Conservation (phyloP, 805 yeast genomes). For the Barnettozyma californica region DNA sequence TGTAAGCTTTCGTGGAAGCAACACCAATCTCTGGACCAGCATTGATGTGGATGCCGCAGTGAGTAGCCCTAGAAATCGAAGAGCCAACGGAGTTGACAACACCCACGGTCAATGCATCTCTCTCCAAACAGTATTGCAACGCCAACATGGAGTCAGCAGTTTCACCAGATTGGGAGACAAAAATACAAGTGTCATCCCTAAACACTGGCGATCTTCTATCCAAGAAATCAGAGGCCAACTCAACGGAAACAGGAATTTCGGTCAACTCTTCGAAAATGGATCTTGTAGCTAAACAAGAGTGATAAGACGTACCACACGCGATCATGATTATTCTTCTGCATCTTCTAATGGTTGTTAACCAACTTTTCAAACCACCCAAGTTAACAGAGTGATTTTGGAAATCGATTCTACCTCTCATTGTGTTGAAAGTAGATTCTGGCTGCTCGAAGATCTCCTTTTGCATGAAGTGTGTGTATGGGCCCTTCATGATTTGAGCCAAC, state of each 20-base stretch:
- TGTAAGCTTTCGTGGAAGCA: constrained; percentile 97
- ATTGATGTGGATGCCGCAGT: constrained; percentile 98
- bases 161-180: constrained; percentile 98
- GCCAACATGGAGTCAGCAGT: constrained; percentile 97
- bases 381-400: constrained; percentile 72
- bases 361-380: constrained; percentile 85
- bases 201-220: constrained; percentile 96
- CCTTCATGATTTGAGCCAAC: constrained; percentile 97
- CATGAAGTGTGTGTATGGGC: constrained; percentile 94
- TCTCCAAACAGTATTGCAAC: constrained; percentile 88
- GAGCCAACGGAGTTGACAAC: constrained; percentile 98
- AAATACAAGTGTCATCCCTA: constrained; percentile 95
- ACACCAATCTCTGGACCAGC: constrained; percentile 99
- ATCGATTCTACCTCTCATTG: constrained; percentile 99
- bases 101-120: constrained; percentile 97
- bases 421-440: constrained; percentile 96
- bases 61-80: constrained; percentile 91
- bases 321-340: constrained; percentile 95
- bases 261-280: constrained; percentile 94
- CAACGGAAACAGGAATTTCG: constrained; percentile 89
- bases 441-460: constrained; percentile 98
- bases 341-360: constrained; percentile 83
- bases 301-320: constrained; percentile 99
- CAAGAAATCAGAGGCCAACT: constrained; percentile 89
- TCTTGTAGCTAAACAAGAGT: constrained; percentile 96